phyloP scores from a whole-genome alignment of 2,329 filamentous ascomycete genomes.

The Rugonectria rugulosa region DNA sequence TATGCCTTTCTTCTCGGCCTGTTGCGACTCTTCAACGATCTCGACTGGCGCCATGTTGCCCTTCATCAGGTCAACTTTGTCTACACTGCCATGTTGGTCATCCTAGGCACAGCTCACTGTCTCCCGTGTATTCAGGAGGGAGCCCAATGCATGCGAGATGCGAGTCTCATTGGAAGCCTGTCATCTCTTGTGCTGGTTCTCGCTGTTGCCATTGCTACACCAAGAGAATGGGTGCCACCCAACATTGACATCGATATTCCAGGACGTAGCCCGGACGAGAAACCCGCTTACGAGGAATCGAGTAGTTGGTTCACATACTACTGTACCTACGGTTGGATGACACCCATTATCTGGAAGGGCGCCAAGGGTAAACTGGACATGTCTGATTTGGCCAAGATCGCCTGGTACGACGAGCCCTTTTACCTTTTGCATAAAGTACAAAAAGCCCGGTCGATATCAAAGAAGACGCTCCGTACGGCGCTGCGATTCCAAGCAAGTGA shows the following conservation, averaged over 20 bases:
- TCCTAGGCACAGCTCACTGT: slow-evolving; percentile 48
- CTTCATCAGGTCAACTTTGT: slow-evolving; percentile 59
- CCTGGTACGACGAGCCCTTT: slow-evolving; percentile 64
- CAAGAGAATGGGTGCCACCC: slow-evolving; percentile 59
- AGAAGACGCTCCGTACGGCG: slow-evolving; percentile 55
- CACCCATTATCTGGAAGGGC: slow-evolving; percentile 57
- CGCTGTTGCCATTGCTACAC: slow-evolving; percentile 53
- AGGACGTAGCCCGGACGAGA: slow-evolving; percentile 45
- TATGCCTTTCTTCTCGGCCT: slow-evolving; percentile 56
- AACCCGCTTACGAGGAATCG: slow-evolving; percentile 59
- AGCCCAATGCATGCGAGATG: slow-evolving; percentile 40
- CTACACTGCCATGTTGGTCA: slow-evolving; percentile 45
- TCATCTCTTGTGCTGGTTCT: slow-evolving; percentile 47
- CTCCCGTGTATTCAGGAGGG: slow-evolving; percentile 54
- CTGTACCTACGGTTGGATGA: slow-evolving; percentile 60
- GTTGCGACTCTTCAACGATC: slow-evolving; percentile 49
- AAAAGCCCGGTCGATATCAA: slow-evolving; percentile 51
- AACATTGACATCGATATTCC: slow-evolving; percentile 48
- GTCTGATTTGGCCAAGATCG: slow-evolving; percentile 56
- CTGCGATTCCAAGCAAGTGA: slow-evolving; percentile 53
- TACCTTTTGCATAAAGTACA: slow-evolving; percentile 55
- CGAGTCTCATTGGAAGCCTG: slow-evolving; percentile 45
- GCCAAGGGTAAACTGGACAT: slow-evolving; percentile 53
- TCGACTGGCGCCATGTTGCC: slow-evolving; percentile 54
- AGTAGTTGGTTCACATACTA: slow-evolving; percentile 63